A percentile compares a stretch with the other conserved stretches of the same genome.
Evolutionary conservation across 495 filamentous ascomycete species (phyloP).

Genomic region (Acidomyces sp.): DNA sequence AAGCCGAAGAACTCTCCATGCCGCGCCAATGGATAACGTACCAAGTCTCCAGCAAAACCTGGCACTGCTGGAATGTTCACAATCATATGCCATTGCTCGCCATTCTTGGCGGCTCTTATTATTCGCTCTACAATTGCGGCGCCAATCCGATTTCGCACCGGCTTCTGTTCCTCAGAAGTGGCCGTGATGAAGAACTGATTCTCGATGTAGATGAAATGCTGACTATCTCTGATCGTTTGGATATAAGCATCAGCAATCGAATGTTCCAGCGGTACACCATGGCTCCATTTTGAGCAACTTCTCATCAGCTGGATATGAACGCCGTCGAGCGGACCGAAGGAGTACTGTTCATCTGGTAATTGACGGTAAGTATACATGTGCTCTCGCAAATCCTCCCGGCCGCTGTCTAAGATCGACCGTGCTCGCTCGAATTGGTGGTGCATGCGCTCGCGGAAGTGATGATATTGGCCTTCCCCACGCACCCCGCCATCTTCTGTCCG

Average conservation of each 20-base stretch:
- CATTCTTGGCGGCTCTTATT: conserved; percentile 55
- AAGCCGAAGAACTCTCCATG: no score
- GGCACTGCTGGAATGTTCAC: conserved; percentile 81
- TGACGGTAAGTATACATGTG: conserved; percentile 14
- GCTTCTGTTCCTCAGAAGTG: conserved; percentile 58
- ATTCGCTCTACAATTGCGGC: conserved; percentile 81
- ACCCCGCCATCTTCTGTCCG: conserved; percentile 7
- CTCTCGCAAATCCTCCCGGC: conserved; percentile 15
- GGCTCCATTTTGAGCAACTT: conserved; percentile 49
- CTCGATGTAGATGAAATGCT: conserved; percentile 88
- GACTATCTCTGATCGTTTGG: conserved; percentile 61
- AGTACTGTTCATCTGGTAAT: conserved; percentile 13
- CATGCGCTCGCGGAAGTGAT: conserved; percentile 24
- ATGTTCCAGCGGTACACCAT: conserved; percentile 39
- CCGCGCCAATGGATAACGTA: no score
- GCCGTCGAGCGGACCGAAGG: conserved; percentile 28
- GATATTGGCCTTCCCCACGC: conserved; percentile 31
- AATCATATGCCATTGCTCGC: conserved; percentile 69
- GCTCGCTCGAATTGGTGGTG: conserved; percentile 2
- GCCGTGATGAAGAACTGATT: conserved; percentile 98
- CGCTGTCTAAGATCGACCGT: conserved; percentile 14
- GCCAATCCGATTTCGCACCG: conserved; percentile 78
- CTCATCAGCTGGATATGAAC: conserved; percentile 57
- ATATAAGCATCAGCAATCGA: conserved; percentile 85
- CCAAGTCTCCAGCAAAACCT: conserved; percentile 81